These are phyloP conservation scores for Wickerhamomyces sp. DNA, from an alignment of 1,139 yeast genomes.

Conservation along the genomic window DNA sequence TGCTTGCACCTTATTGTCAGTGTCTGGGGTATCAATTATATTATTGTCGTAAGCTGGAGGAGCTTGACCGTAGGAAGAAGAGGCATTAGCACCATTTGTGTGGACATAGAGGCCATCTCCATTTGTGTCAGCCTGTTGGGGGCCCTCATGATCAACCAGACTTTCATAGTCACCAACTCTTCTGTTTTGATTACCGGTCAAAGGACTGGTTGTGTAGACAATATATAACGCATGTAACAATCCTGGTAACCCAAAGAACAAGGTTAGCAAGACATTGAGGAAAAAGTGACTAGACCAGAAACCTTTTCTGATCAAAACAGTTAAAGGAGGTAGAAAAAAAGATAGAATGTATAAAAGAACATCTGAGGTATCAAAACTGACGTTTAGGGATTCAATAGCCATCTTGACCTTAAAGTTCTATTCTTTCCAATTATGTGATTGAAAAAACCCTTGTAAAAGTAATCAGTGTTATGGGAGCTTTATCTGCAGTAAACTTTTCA, in stretches of 20 bases:
- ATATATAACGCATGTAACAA: constrained; percentile 23
- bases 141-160: constrained; percentile 11
- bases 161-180: constrained; percentile 20
- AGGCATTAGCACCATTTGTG: not conserved
- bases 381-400: constrained; percentile 1
- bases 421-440: no score
- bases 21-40: constrained; percentile 2
- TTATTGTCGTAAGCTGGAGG: constrained; percentile 12
- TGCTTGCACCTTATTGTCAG: constrained; percentile 15
- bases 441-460: no score
- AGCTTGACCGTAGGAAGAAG: constrained; percentile 1
- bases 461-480: no score
- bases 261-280: constrained; percentile 23
- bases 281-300: constrained; percentile 24
- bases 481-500: no score
- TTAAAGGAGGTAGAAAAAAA: constrained; percentile 28
- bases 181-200: constrained; percentile 14
- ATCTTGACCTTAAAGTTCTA: no score
- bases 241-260: constrained; percentile 29
- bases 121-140: not conserved
- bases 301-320: constrained; percentile 29
- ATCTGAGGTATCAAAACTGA: constrained; percentile 21
- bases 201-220: constrained; percentile 17
- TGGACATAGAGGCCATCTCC: not conserved
- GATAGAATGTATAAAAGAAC: constrained; percentile 25